These are phyloP conservation scores for Rhododendron molle DNA, from an alignment of 148 eudicot species.

Conservation along the genomic window DNA sequence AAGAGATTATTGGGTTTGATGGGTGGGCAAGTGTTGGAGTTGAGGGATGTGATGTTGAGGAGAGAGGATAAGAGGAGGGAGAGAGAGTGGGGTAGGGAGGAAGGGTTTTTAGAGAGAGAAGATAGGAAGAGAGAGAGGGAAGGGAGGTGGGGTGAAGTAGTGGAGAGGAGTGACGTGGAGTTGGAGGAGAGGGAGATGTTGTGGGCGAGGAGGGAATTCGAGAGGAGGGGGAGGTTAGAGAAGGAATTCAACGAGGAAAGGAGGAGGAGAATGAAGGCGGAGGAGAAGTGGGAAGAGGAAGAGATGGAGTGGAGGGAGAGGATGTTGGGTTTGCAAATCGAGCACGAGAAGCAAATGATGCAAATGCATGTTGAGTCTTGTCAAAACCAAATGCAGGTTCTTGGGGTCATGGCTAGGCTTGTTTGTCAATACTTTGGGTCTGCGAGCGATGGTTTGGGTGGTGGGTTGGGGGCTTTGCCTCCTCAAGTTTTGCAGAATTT, in stretches of 20 bases:
- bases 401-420: conserved; percentile 67
- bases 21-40: conserved; percentile 53
- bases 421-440: conserved; percentile 75
- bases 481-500: conserved; percentile 64
- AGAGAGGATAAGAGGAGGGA: conserved; percentile 66
- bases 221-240: conserved; percentile 40
- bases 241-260: conserved; percentile 54
- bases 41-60: conserved; percentile 51
- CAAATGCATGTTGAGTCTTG: conserved; percentile 84
- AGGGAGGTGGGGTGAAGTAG: conserved; percentile 28
- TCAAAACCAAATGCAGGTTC: conserved; percentile 77
- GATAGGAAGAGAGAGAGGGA: conserved; percentile 30
- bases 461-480: conserved; percentile 52
- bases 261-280: conserved; percentile 58
- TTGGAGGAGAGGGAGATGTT: conserved; percentile 50
- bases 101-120: conserved; percentile 28
- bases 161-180: conserved; percentile 42
- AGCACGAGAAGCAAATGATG: conserved; percentile 93
- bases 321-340: conserved; percentile 60
- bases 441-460: conserved; percentile 56
- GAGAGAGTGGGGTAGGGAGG: conserved; percentile 56
- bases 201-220: conserved; percentile 54
- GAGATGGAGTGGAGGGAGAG: conserved; percentile 88
- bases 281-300: conserved; percentile 88
- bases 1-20: conserved; percentile 44